Evolutionary conservation across 768 basidiomycete species (phyloP).

Genomic region (Boletus insuetus): DNA sequence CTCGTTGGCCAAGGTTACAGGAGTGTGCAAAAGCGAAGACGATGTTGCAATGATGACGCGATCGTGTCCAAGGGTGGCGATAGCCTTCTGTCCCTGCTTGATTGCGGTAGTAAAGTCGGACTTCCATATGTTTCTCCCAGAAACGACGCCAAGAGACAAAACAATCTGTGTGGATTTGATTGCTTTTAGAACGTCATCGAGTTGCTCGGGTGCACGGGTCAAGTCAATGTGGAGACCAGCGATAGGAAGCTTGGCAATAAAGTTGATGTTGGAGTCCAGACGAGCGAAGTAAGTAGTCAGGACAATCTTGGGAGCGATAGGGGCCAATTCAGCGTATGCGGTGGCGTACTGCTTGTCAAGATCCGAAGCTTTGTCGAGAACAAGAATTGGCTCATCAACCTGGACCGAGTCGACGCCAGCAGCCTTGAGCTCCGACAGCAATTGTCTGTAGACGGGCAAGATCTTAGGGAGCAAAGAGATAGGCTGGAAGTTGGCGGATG

Average conservation of each 20-base stretch:
- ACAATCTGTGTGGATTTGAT: conserved; percentile 78
- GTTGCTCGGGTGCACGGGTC: conserved; percentile 88
- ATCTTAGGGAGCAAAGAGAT: conserved; percentile 87
- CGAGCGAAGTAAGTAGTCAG: conserved; percentile 97
- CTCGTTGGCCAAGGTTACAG: conserved; percentile 92
- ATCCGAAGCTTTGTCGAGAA: conserved; percentile 77
- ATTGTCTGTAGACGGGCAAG: conserved; percentile 87
- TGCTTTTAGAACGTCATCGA: conserved; percentile 76
- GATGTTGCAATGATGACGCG: conserved; percentile 94
- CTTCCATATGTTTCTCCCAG: conserved; percentile 99
- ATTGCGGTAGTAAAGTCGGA: conserved; percentile 84
- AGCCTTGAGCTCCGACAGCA: conserved; percentile 85
- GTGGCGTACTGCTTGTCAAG: conserved; percentile 77
- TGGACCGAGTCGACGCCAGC: conserved; percentile 95
- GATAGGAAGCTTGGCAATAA: conserved; percentile 87
- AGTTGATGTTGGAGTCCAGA: conserved; percentile 87
- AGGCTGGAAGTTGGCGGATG: conserved; percentile 81
- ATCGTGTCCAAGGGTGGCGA: conserved; percentile 77
- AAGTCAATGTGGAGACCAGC: conserved; percentile 96
- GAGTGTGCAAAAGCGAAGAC: conserved; percentile 97
- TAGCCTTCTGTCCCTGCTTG: conserved; percentile 79
- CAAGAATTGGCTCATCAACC: conserved; percentile 95
- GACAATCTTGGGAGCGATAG: conserved; percentile 87
- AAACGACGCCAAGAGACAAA: conserved; percentile 93
- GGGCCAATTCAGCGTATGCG: conserved; percentile 78